Evolutionary conservation across 2,329 filamentous ascomycete genomes (phyloP), one percentile per base, ranked within the genome.

Genomic region (Verticillium zaregamsianum): DNA sequence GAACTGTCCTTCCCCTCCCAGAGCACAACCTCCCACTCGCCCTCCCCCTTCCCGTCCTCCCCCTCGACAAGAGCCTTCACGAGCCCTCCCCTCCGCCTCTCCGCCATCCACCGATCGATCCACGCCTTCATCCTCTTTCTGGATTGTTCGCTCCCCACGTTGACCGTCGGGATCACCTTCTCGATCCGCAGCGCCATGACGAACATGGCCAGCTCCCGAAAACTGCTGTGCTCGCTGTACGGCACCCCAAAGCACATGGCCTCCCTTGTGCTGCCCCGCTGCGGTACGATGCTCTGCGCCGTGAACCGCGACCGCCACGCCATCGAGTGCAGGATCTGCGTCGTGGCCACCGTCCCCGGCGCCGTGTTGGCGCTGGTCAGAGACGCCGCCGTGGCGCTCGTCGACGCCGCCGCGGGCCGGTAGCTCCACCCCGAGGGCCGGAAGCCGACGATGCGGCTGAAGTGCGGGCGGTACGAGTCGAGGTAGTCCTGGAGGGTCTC

Each of bases 371-470:
- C 80, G 12, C 83, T 81, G 0, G 94, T 84, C 3, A 84, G 68
- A 63, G 78, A 80, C 33, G 61, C 57, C 28, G 59, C 74, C 74
- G 59, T 74, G 82, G 35, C 87, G 82, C 8, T 84, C 11, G 31
- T 32, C 58, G 40, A 55, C 5, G 39, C 45, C 7, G 58, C 17
- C 83, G 89, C 84, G 0, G 92, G 90, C 4, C 90, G 86, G 73
- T 96, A 99, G 69, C 90, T 96, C 95, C 95, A 99, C 1, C 95
- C 95, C 8, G 90, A 94, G 0, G 95, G 95, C 0, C 93, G 86
- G 75, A 99, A 96, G 5, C 93, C 95, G 20, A 98, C 90, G 55
- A 97, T 87, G 59, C 91, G 89, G 15, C 87, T 87, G 73, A 98
- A 99, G 67, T 92, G 88, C 7, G 90, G 89, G 65, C 89, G 90